A percentile compares a stretch with the other conserved stretches of the same genome.
Conservation (phyloP, 495 filamentous ascomycete species). For the Thozetella sp. region DNA sequence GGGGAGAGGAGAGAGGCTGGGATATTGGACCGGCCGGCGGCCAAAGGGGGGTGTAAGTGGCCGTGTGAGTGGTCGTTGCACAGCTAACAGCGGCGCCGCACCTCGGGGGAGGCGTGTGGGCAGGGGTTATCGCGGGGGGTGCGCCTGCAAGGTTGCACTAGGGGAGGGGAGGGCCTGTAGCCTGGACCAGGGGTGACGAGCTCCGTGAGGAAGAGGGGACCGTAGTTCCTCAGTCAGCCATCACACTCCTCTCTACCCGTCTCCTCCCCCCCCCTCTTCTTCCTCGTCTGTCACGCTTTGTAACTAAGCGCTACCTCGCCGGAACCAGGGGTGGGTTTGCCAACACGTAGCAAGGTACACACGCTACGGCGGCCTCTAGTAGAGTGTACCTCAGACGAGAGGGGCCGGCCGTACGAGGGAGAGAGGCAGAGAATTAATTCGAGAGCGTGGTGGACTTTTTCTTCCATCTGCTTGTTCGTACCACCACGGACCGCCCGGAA, state of each 20-base stretch:
- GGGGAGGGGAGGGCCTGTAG: slow-evolving; percentile 4
- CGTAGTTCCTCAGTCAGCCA: not conserved
- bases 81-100: slow-evolving; percentile 11
- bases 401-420: no score
- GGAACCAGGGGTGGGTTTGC: no score
- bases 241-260: not conserved
- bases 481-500: no score
- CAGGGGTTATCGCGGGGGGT: slow-evolving; percentile 14
- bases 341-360: no score
- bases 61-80: slow-evolving; percentile 19
- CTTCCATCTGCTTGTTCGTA: no score
- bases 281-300: no score
- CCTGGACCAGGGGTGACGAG: slow-evolving; percentile 3
- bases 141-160: slow-evolving; percentile 19
- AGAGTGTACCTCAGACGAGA: no score
- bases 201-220: slow-evolving; percentile 1
- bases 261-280: not conserved
- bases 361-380: no score
- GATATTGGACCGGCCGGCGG: slow-evolving; percentile 13
- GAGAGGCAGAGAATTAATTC: no score
- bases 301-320: no score
- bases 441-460: no score
- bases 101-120: slow-evolving; percentile 21
- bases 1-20: slow-evolving; percentile 26
- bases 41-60: slow-evolving; percentile 17